Evolutionary conservation across 345 rosid species (phyloP).

Genomic region (Salix exigua): DNA sequence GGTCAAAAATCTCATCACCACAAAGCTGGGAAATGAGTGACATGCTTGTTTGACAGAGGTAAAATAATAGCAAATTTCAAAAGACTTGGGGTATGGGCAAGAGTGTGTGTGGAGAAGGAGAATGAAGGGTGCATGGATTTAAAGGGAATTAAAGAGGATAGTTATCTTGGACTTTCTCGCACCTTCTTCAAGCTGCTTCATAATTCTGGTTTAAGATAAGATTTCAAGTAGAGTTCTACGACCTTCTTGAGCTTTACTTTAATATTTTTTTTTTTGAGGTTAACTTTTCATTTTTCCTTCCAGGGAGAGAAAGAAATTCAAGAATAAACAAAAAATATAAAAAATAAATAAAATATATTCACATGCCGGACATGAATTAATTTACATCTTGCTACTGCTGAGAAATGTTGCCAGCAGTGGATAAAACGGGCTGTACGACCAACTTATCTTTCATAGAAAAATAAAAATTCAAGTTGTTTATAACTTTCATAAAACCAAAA

Average conservation of each 20-base stretch:
- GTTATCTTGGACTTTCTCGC: constrained; percentile 36
- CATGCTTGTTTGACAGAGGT: constrained; percentile 13
- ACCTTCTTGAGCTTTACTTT: constrained; percentile 5
- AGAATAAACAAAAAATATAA: too few relatives aligned
- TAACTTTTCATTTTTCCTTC: neutral
- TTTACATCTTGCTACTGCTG: too few relatives aligned
- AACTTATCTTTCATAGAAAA: too few relatives aligned
- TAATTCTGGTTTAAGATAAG: neutral
- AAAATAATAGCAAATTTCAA: too few relatives aligned
- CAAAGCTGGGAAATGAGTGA: constrained; percentile 33
- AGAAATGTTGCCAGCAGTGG: too few relatives aligned
- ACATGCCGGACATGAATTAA: too few relatives aligned
- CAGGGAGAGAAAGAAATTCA: neutral
- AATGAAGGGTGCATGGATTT: neutral
- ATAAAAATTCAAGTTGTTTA: too few relatives aligned
- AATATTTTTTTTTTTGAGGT: too few relatives aligned
- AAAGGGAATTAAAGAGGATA: neutral
- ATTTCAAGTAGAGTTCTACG: constrained; percentile 18
- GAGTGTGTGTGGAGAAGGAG: neutral
- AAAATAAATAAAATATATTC: too few relatives aligned
- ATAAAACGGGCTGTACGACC: too few relatives aligned
- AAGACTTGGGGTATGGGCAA: neutral
- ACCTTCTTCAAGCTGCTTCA: constrained; percentile 6
- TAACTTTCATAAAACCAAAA: too few relatives aligned
- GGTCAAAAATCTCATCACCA: constrained; percentile 38